A percentile compares a stretch with the other conserved stretches of the same genome.
Evolutionary conservation across 2,329 filamentous ascomycete genomes (phyloP).

Genomic region (Diaporthe velutina): DNA sequence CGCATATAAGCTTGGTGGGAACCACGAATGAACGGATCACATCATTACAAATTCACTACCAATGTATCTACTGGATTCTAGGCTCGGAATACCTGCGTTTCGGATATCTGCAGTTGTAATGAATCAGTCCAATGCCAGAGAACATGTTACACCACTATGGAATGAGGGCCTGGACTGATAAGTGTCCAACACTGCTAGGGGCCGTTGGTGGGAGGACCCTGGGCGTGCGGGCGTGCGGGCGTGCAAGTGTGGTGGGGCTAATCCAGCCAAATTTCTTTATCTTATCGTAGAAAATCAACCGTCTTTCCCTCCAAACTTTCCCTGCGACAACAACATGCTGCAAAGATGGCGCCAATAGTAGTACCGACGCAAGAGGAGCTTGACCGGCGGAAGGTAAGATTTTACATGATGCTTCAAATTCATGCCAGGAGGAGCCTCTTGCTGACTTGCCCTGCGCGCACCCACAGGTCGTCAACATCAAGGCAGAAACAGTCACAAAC

Average conservation of each 20-base stretch:
- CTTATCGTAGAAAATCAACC: conserved; percentile 39
- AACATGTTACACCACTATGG: background rate
- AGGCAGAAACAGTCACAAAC: conserved; percentile 90
- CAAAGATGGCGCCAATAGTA: conserved; percentile 58
- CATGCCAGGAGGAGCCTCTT: background rate
- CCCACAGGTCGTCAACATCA: conserved; percentile 84
- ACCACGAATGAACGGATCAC: too few relatives aligned
- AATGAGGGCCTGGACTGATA: background rate
- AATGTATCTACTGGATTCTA: background rate
- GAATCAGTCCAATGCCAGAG: background rate
- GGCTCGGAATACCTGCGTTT: background rate
- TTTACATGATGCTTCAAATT: conserved; percentile 13
- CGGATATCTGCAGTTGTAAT: background rate
- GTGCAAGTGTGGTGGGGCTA: conserved; percentile 30
- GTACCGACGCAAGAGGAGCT: conserved; percentile 68
- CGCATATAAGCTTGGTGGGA: background rate
- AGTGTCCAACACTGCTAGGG: background rate
- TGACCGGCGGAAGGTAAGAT: conserved; percentile 71
- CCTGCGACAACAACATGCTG: conserved; percentile 28
- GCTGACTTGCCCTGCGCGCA: conserved; percentile 28
- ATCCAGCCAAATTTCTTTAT: conserved; percentile 32
- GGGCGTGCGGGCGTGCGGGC: background rate
- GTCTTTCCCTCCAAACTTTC: conserved; percentile 20
- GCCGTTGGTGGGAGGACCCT: background rate
- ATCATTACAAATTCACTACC: too few relatives aligned